A percentile compares a stretch with the other conserved stretches of the same genome.
phyloP scores from a whole-genome alignment of 371 early-diverging fungal genomes.

The Saksenaea oblongispora region DNA sequence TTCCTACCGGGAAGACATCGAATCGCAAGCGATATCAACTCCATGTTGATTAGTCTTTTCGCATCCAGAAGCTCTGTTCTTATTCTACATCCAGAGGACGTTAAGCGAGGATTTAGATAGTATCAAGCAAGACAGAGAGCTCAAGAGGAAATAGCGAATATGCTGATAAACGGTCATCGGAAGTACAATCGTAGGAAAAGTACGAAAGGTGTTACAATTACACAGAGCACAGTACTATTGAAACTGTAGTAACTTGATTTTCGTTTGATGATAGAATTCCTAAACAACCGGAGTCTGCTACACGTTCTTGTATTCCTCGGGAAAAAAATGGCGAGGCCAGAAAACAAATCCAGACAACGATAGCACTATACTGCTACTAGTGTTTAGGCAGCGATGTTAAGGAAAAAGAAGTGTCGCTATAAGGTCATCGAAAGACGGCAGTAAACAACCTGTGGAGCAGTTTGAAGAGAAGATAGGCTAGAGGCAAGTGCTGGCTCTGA shows the following conservation, averaged over 20 bases:
- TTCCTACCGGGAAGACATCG: too few relatives aligned
- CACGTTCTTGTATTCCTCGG: neutral
- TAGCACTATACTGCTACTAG: neutral
- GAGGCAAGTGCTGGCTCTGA: neutral
- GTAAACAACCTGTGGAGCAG: neutral
- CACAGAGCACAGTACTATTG: too few relatives aligned
- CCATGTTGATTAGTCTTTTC: too few relatives aligned
- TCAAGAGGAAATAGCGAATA: too few relatives aligned
- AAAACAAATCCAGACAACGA: neutral
- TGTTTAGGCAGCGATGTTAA: conserved; percentile 7
- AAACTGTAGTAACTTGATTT: too few relatives aligned
- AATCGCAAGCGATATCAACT: too few relatives aligned
- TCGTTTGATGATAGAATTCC: neutral
- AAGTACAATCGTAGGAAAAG: neutral
- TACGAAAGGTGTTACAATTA: too few relatives aligned
- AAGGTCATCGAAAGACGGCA: neutral
- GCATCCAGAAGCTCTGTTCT: too few relatives aligned
- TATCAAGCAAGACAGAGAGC: neutral
- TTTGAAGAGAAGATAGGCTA: conserved; percentile 1
- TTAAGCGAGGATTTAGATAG: too few relatives aligned
- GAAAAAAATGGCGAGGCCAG: neutral
- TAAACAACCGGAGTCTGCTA: neutral
- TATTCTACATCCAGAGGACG: too few relatives aligned
- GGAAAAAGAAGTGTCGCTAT: neutral
- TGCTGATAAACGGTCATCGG: too few relatives aligned